phyloP scores from a whole-genome alignment of 2,329 filamentous ascomycete genomes.

The Ramularia collo-cygni region DNA sequence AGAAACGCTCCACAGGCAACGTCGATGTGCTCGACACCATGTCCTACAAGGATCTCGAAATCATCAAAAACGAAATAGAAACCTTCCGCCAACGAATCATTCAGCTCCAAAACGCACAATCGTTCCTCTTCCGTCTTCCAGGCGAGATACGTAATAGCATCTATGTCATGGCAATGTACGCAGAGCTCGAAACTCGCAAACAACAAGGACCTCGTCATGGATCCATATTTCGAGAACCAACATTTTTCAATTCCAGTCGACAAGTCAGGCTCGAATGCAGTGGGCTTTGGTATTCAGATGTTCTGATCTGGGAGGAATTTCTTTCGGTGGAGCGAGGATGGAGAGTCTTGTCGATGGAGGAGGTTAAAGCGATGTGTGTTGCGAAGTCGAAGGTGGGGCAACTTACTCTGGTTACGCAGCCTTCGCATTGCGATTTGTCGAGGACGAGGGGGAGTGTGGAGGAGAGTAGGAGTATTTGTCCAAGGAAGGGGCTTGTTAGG shows the following conservation, averaged over 20 bases:
- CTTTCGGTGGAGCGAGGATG: conserved; percentile 4
- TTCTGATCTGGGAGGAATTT: conserved; percentile 18
- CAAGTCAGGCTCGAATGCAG: conserved; percentile 13
- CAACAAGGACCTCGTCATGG: conserved; percentile 1
- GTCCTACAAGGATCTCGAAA: conserved; percentile 11
- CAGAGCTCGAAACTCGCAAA: conserved; percentile 11
- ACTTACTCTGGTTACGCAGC: conserved; percentile 11
- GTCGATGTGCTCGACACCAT: conserved; percentile 9
- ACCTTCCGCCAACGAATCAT: conserved; percentile 14
- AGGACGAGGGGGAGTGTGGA: conserved; percentile 12
- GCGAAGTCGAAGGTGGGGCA: conserved; percentile 8
- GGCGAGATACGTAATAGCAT: conserved; percentile 15
- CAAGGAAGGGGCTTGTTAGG: conserved; percentile 14
- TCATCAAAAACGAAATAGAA: conserved; percentile 12
- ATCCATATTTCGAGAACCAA: conserved; percentile 10
- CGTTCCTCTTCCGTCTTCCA: conserved; percentile 12
- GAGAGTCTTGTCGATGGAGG: conserved; percentile 6
- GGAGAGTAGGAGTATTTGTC: conserved; percentile 15
- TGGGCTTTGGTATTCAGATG: conserved; percentile 13
- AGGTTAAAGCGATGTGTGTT: conserved; percentile 8
- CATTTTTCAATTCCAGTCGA: conserved; percentile 11
- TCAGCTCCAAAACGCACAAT: conserved; percentile 14
- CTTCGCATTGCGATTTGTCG: conserved; percentile 12
- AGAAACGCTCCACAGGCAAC: conserved; percentile 1
- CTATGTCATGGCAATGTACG: conserved; percentile 14